Conservation (phyloP, 2,329 filamentous ascomycete genomes). For the Botryotinia calthae region DNA sequence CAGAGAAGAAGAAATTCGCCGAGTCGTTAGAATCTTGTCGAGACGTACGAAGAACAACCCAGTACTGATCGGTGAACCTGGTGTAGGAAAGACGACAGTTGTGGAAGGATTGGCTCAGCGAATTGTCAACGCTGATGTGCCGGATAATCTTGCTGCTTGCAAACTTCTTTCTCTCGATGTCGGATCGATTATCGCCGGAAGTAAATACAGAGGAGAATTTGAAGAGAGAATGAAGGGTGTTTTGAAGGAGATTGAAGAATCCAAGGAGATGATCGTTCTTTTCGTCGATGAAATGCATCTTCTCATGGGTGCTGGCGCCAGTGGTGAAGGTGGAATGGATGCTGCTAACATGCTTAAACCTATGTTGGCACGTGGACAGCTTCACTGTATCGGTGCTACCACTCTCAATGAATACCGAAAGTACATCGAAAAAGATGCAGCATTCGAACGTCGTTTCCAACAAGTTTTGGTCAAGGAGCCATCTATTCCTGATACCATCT, state of each 20-base stretch:
- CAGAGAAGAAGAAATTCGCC: conserved; percentile 89
- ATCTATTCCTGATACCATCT: conserved; percentile 82
- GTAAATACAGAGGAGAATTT: conserved; percentile 98
- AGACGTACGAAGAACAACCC: conserved; percentile 98
- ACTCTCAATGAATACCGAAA: conserved; percentile 95
- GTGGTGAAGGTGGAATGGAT: conserved; percentile 97
- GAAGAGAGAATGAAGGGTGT: conserved; percentile 99
- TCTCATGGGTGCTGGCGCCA: conserved; percentile 93
- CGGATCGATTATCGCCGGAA: conserved; percentile 89
- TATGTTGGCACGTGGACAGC: conserved; percentile 92
- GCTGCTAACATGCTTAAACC: conserved; percentile 96
- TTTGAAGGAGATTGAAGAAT: conserved; percentile 90
- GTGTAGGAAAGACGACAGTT: conserved; percentile 97
- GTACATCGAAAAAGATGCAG: conserved; percentile 97
- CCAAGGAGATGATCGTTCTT: conserved; percentile 94
- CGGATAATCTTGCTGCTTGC: conserved; percentile 90
- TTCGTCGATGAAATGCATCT: conserved; percentile 99
- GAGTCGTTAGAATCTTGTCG: conserved; percentile 88
- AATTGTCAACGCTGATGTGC: conserved; percentile 95
- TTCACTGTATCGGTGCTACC: conserved; percentile 97
- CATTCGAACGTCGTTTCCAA: conserved; percentile 97
- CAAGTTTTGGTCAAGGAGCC: conserved; percentile 98
- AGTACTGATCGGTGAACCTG: conserved; percentile 93
- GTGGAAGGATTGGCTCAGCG: conserved; percentile 93
- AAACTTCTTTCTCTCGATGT: conserved; percentile 93